Conservation (phyloP, 2,329 filamentous ascomycete genomes). For the Hypoxylon sp. region DNA sequence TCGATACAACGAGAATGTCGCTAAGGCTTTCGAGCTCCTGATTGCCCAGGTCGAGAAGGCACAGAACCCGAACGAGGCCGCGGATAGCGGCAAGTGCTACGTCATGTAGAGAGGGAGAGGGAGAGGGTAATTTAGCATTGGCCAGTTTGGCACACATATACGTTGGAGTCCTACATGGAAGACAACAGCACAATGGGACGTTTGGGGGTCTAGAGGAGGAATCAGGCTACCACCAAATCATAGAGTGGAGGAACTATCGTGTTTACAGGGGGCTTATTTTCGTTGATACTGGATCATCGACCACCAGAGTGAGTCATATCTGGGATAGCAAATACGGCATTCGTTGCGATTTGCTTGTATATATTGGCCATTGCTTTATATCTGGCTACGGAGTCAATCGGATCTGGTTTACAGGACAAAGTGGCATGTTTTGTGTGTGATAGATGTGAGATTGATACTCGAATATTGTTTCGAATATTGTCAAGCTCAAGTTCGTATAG, state of each 20-base stretch:
- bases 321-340: slow-evolving; percentile 5
- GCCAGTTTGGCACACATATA: neutral
- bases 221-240: slow-evolving; percentile 4
- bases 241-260: slow-evolving; percentile 1
- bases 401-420: slow-evolving; percentile 11
- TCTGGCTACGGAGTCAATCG: slow-evolving; percentile 38
- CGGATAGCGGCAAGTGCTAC: slow-evolving; percentile 83
- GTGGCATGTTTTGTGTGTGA: neutral
- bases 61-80: slow-evolving; percentile 88
- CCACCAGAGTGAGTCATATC: slow-evolving; percentile 12
- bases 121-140: neutral
- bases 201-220: slow-evolving; percentile 17
- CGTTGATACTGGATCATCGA: slow-evolving; percentile 20
- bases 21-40: slow-evolving; percentile 92
- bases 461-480: neutral
- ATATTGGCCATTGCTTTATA: slow-evolving; percentile 23
- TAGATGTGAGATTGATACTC: neutral
- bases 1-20: slow-evolving; percentile 93
- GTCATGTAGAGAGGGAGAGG: slow-evolving; percentile 79
- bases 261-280: slow-evolving; percentile 8
- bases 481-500: too few relatives aligned
- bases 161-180: slow-evolving; percentile 3
- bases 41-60: slow-evolving; percentile 95
- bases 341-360: slow-evolving; percentile 38
- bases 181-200: slow-evolving; percentile 14